Conservation (phyloP, 2,329 filamentous ascomycete species). For the Clathrospora elynae region DNA sequence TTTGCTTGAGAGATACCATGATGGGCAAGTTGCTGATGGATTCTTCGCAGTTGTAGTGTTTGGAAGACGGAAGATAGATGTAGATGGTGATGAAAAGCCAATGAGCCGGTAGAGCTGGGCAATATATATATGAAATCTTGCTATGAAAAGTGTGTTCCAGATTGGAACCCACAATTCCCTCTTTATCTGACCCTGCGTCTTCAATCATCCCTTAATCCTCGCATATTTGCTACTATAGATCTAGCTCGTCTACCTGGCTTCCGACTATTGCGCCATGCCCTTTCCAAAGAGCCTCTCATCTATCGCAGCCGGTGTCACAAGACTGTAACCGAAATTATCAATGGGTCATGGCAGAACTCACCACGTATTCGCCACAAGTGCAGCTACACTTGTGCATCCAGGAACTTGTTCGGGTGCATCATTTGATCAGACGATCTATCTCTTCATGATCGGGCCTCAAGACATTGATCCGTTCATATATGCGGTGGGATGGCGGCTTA, state of each 20-base stretch:
- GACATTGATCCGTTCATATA: slow-evolving; percentile 12
- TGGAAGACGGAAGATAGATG: background rate
- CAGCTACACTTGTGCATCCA: background rate
- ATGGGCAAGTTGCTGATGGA: slow-evolving; percentile 8
- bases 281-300: slow-evolving; percentile 11
- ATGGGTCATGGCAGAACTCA: slow-evolving; percentile 2
- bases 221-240: slow-evolving; percentile 1
- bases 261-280: slow-evolving; percentile 8
- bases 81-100: too few relatives aligned
- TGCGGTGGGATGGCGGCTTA: slow-evolving; percentile 7
- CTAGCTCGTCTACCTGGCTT: slow-evolving; percentile 10
- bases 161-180: slow-evolving; percentile 9
- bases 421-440: background rate
- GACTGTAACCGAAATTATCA: slow-evolving; percentile 3
- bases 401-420: background rate
- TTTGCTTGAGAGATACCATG: slow-evolving; percentile 37
- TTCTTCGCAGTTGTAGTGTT: background rate
- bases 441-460: background rate
- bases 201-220: background rate
- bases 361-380: slow-evolving; percentile 1
- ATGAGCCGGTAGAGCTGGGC: too few relatives aligned
- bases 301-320: slow-evolving; percentile 18
- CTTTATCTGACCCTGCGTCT: slow-evolving; percentile 1
- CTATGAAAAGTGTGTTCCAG: slow-evolving; percentile 1
- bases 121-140: slow-evolving; percentile 6